These are phyloP conservation scores for Ceratobasidium sp. DNA, from an alignment of 1,284 basidiomycete species.

Conservation along the genomic window DNA sequence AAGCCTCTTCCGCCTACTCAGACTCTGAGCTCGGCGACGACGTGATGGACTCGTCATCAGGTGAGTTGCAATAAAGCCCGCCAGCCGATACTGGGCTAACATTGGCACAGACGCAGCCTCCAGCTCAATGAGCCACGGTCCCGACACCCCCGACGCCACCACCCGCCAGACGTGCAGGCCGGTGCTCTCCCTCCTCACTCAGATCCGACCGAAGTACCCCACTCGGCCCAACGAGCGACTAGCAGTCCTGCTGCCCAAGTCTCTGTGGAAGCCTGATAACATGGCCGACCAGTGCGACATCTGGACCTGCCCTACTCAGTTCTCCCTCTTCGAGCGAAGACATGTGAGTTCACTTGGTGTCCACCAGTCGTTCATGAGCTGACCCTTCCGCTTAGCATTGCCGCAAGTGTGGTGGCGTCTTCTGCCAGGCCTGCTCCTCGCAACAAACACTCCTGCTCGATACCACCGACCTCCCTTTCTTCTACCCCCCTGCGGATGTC, in stretches of 20 bases:
- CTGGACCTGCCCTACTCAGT: slow-evolving; percentile 70
- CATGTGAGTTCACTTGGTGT: no score
- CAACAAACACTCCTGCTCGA: slow-evolving; percentile 70
- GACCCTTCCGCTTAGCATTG: slow-evolving; percentile 64
- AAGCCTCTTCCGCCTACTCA: slow-evolving; percentile 24
- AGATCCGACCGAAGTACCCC: slow-evolving; percentile 34
- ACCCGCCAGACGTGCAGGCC: neutral
- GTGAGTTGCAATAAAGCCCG: slow-evolving; percentile 6
- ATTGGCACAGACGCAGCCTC: neutral
- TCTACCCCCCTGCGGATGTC: slow-evolving; percentile 72
- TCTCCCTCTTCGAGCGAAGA: slow-evolving; percentile 74
- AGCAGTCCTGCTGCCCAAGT: slow-evolving; percentile 73
- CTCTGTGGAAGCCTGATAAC: slow-evolving; percentile 78
- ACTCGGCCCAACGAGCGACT: slow-evolving; percentile 68
- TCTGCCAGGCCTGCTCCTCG: slow-evolving; percentile 68
- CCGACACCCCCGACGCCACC: slow-evolving; percentile 24
- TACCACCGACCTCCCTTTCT: slow-evolving; percentile 70
- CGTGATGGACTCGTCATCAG: slow-evolving; percentile 1
- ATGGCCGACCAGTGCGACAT: slow-evolving; percentile 72
- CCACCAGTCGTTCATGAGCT: slow-evolving; percentile 44
- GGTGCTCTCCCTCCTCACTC: slow-evolving; percentile 32
- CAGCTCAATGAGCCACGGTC: slow-evolving; percentile 11
- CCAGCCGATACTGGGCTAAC: neutral
- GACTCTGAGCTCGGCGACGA: slow-evolving; percentile 17
- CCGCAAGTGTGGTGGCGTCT: slow-evolving; percentile 81